Base-by-base conservation (phyloP, 2,329 filamentous ascomycete genomes). In the Cryphonectria carpinicola region DNA sequence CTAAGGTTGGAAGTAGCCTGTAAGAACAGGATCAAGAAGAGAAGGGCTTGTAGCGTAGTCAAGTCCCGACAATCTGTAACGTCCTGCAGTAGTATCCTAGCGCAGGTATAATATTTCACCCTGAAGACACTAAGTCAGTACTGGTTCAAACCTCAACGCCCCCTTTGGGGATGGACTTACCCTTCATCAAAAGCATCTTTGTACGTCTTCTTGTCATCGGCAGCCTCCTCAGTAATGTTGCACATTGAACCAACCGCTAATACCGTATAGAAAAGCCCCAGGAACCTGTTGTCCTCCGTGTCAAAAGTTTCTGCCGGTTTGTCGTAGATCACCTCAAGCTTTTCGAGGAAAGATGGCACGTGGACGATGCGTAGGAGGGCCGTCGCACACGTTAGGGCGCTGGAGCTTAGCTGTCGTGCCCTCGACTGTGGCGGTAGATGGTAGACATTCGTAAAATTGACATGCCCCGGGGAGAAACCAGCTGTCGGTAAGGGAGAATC, bases 11-110 rank as follows among this genome's bases (percentile, higher is more conserved):
- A 92, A 1, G 93, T 93, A 2, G 91, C 89, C 77, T 96, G 93
- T 1, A 95, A 84, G 77, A 95, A 96, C 3, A 95, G 82, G 65
- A 94, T 92, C 86, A 94, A 92, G 78, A 93, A 94, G 28, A 94
- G 82, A 8, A 96, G 85, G 2, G 91, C 89, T 78, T 96, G 93
- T 11, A 95, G 82, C 1, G 92, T 92, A 28, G 85, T 87, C 60
- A 95, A 83, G 77, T 95, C 92, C 63, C 92, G 89, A 75, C 92
- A 94, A 71, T 91, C 89, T 1, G 88, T 89, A 60, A 90, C 83
- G 72, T 91, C 89, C 70, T 88, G 85, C 64, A 95, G 82, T 70
- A 94, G 84, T 60, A 88, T 82, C 69, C 92, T 87, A 6, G 92
- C 88, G 3, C 87, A 86, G 74, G 88, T 88, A 78, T 93, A 94